phyloP scores from a whole-genome alignment of 2,329 filamentous ascomycete species.

The Nemania sp. region DNA sequence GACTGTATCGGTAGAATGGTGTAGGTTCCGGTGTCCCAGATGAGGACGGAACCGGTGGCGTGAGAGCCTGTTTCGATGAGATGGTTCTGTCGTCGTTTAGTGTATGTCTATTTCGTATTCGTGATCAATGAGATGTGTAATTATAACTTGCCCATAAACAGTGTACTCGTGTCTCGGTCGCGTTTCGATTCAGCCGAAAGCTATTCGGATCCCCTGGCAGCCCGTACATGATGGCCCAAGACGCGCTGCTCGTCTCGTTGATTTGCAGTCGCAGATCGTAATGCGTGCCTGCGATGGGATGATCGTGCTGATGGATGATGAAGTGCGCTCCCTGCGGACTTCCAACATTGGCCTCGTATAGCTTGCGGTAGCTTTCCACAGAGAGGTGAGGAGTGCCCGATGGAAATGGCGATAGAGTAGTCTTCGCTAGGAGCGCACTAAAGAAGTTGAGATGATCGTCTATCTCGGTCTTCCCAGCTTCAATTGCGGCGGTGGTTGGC shows the following conservation, averaged over 20 bases:
- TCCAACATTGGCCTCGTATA: constrained; percentile 45
- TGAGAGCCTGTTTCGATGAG: constrained; percentile 61
- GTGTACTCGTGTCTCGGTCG: constrained; percentile 65
- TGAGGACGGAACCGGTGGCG: constrained; percentile 60
- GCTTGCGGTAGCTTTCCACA: constrained; percentile 41
- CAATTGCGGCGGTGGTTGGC: constrained; percentile 45
- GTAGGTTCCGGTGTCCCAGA: constrained; percentile 67
- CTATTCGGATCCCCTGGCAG: constrained; percentile 63
- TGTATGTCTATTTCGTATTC: neutral
- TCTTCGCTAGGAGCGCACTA: constrained; percentile 39
- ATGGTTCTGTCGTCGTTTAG: constrained; percentile 54
- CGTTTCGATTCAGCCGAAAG: constrained; percentile 58
- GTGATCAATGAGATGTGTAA: neutral
- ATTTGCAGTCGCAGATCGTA: constrained; percentile 75
- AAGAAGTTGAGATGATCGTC: constrained; percentile 49
- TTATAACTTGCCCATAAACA: constrained; percentile 56
- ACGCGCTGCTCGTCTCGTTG: constrained; percentile 67
- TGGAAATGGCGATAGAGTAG: constrained; percentile 34
- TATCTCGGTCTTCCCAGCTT: constrained; percentile 45
- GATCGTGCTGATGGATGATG: constrained; percentile 74
- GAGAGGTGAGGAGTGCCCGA: constrained; percentile 40
- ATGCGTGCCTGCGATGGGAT: constrained; percentile 69
- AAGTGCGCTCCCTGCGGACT: constrained; percentile 57
- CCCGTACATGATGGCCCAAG: constrained; percentile 68
- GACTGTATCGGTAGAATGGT: constrained; percentile 51